Percentiles rank a stretch among this genome's conserved stretches.
phyloP scores from a whole-genome alignment of 371 early-diverging fungal species.

The Mortierella sp. region DNA sequence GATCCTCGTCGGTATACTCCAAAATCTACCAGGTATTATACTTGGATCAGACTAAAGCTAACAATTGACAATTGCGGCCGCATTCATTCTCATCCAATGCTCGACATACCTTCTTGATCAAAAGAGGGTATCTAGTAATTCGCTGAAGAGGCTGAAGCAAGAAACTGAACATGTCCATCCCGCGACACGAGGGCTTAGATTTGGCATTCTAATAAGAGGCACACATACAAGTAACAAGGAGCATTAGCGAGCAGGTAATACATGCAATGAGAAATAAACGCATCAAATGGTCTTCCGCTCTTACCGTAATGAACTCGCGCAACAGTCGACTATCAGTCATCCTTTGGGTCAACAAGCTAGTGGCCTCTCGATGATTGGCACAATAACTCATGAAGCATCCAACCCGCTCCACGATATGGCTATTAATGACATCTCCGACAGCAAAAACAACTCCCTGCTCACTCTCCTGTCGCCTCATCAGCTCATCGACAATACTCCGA shows the following conservation, averaged over 20 bases:
- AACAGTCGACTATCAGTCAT: conserved; percentile 28
- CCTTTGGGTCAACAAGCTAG: conserved; percentile 24
- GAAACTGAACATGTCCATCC: conserved; percentile 88
- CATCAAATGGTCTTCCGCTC: neutral
- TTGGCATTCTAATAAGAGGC: conserved; percentile 60
- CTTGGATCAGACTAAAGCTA: too few relatives aligned
- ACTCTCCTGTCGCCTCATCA: conserved; percentile 26
- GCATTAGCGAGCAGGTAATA: neutral
- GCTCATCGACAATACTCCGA: conserved; percentile 50
- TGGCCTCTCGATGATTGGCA: conserved; percentile 42
- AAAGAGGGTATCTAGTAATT: conserved; percentile 92
- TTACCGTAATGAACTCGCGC: conserved; percentile 42
- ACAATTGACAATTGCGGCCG: too few relatives aligned
- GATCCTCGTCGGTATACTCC: conserved; percentile 84
- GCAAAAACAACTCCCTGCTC: conserved; percentile 59
- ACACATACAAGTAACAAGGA: conserved; percentile 17
- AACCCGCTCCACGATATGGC: conserved; percentile 46
- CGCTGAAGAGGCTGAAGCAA: conserved; percentile 94
- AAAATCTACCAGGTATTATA: conserved; percentile 66
- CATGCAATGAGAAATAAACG: too few relatives aligned
- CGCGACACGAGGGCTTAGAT: conserved; percentile 80
- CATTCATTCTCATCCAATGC: too few relatives aligned
- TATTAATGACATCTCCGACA: conserved; percentile 60
- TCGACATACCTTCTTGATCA: conserved; percentile 79
- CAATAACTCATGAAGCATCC: conserved; percentile 52